Evolutionary conservation across 805 yeast genomes (phyloP), one percentile per base, ranked within the genome.

Genomic region (Jamesozyma lodderae): DNA sequence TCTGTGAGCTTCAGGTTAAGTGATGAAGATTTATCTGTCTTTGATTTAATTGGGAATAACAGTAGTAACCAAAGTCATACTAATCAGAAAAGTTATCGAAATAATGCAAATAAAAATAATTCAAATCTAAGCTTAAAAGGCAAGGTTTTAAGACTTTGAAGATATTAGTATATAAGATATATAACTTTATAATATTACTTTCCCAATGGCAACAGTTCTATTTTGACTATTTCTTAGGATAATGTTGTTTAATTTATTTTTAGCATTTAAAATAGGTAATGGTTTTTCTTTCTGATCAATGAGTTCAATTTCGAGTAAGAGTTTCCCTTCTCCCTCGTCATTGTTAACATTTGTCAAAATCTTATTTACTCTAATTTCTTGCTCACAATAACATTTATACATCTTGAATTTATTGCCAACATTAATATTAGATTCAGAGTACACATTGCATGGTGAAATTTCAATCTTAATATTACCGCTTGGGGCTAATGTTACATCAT

Each of bases 21-120:
- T 41, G 60, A 57, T 31, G 59, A 58, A 16, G 67, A 63, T 42
- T 36, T 60, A 19, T 58, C 68, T 4, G 62, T 66, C n/a, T 68
- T 69, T 51, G 72, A 69, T 45, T 59, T 67, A 30, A 59, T 62
- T 27, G 56, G 51, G 8, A 20, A 30, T n/a, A 32, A 38, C 13
- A 37, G 26, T 9, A 32, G 16, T 27, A 16, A 31, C 14, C 31
- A 32, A 10, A 36, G 11, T n/a, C 22, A 30, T 33, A 18, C n/a
- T 13, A 25, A 25, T 25, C 28, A 21, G 9, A 28, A 26, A 26
- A 18, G 22, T 29, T 29, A 29, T 29, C 16, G 23, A 35, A 27
- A 17, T 20, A 27, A 26, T 23, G 9, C n/a, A 14, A 16, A 4
- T 7, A 9, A n/a, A 16, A 34, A 34, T 26, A 26, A 23, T 26